Conservation (phyloP, 192 early-diverging fungal genomes). For the Coemansia sp. region DNA sequence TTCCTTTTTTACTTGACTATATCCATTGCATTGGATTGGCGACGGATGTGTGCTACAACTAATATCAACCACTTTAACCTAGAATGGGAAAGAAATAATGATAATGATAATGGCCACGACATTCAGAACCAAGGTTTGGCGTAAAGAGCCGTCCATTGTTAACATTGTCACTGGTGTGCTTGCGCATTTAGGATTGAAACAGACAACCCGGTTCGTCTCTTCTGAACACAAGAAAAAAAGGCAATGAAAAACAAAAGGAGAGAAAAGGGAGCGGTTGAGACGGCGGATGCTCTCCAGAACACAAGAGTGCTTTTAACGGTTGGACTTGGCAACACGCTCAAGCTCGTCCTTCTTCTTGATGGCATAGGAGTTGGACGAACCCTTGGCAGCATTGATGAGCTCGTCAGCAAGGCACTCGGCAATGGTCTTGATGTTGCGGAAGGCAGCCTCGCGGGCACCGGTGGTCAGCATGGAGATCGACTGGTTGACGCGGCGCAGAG, state of each 20-base stretch:
- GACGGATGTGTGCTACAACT: too few relatives aligned
- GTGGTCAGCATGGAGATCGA: constrained; percentile 91
- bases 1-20: not conserved
- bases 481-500: constrained; percentile 97
- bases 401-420: constrained; percentile 99
- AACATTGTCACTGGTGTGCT: not conserved
- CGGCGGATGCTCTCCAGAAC: not conserved
- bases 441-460: constrained; percentile 95
- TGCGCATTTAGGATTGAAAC: constrained; percentile 7
- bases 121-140: too few relatives aligned
- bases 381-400: constrained; percentile 98
- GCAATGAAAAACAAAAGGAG: constrained; percentile 8
- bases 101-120: too few relatives aligned
- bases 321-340: constrained; percentile 66
- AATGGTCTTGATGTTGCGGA: constrained; percentile 99
- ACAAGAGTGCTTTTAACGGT: constrained; percentile 43
- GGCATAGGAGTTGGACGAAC: constrained; percentile 99
- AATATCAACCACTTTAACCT: too few relatives aligned
- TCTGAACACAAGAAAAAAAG: not conserved
- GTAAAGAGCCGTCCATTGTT: too few relatives aligned
- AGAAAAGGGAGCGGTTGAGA: not conserved
- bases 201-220: not conserved
- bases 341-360: constrained; percentile 99
- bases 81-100: too few relatives aligned
- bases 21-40: too few relatives aligned